Evolutionary conservation across 495 filamentous ascomycete species (phyloP).

Genomic region (Neurospora tetrasperma): DNA sequence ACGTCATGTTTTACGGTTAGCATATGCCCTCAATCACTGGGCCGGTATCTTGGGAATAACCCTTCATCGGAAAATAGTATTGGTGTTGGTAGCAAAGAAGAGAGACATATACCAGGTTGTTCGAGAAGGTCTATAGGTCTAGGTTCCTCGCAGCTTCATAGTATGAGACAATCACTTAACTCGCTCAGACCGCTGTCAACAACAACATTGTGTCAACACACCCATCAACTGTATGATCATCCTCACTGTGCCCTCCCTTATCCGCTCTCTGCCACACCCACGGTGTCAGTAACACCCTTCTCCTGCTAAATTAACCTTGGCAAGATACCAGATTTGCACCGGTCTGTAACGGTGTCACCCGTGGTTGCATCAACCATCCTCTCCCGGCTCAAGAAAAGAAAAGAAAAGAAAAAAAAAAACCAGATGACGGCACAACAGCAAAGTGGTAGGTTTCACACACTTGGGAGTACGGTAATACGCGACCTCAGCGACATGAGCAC

Average conservation of each 20-base stretch:
- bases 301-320: not conserved
- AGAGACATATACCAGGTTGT: not conserved
- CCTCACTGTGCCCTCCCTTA: not conserved
- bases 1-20: not conserved
- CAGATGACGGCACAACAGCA: not conserved
- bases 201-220: not conserved
- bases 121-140: no score
- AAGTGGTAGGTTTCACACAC: not conserved
- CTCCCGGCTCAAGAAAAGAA: not conserved
- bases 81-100: not conserved
- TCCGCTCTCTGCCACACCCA: not conserved
- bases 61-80: slow-evolving; percentile 1
- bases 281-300: not conserved
- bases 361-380: not conserved
- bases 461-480: not conserved
- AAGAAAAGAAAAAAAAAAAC: not conserved
- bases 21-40: not conserved
- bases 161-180: not conserved
- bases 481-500: not conserved
- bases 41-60: not conserved
- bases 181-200: not conserved
- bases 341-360: not conserved
- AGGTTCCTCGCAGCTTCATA: no score
- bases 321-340: not conserved
- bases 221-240: not conserved